Conservation (phyloP, 306 rosid species). For the Pueraria montana region DNA sequence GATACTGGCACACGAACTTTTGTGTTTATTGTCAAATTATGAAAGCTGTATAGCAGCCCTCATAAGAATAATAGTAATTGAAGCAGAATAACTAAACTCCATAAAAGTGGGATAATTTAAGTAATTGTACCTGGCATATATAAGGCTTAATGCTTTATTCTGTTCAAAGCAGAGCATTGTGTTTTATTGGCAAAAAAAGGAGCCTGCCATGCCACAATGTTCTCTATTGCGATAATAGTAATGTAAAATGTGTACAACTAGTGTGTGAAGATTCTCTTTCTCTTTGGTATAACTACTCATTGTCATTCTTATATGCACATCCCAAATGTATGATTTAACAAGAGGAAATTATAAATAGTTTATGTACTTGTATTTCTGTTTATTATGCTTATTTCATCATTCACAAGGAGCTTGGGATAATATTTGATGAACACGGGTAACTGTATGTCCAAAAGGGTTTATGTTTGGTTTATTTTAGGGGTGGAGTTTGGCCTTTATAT, state of each 20-base stretch:
- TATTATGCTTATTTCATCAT: constrained; percentile 18
- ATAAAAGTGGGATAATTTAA: background rate
- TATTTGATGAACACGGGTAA: background rate
- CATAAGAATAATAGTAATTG: background rate
- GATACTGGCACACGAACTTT: background rate
- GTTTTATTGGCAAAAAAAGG: background rate
- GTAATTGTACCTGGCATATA: constrained; percentile 12
- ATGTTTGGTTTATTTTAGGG: background rate
- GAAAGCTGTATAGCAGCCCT: background rate
- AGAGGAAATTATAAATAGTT: background rate
- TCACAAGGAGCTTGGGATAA: background rate
- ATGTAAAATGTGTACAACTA: constrained; percentile 11
- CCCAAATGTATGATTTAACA: constrained; percentile 22
- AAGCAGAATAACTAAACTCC: background rate
- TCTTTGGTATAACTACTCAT: constrained; percentile 9
- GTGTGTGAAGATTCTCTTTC: constrained; percentile 19
- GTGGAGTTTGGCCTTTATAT: background rate
- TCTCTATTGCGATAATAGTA: constrained; percentile 17
- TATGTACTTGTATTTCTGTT: constrained; percentile 5
- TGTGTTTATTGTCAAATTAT: constrained; percentile 7
- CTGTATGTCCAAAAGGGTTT: background rate
- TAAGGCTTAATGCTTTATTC: background rate
- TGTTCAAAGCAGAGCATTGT: constrained; percentile 21
- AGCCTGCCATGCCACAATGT: constrained; percentile 16
- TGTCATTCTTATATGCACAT: constrained; percentile 12